phyloP scores from a whole-genome alignment of 73 alveolate genomes.

The Symbiodinium pilosum region DNA sequence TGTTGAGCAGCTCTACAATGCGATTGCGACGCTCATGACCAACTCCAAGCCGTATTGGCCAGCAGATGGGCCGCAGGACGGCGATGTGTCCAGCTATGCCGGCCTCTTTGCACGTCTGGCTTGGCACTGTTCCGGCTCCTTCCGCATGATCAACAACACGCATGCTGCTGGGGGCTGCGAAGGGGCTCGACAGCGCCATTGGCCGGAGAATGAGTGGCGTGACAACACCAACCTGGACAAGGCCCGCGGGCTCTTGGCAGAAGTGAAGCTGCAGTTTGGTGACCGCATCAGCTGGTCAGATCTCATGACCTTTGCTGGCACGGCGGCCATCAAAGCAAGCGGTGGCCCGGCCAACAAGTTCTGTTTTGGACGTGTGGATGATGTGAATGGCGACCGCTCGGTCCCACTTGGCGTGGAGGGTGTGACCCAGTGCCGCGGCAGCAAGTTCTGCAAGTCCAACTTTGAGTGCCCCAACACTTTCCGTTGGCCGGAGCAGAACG shows the following conservation, averaged over 20 bases:
- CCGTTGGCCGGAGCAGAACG: conserved; percentile 78
- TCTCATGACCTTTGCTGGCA: conserved; percentile 59
- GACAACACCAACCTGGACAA: conserved; percentile 80
- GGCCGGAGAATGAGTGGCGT: conserved; percentile 87
- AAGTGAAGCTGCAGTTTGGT: conserved; percentile 57
- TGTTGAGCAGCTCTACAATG: neutral
- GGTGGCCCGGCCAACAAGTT: conserved; percentile 54
- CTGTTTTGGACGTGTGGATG: conserved; percentile 67
- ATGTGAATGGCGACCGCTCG: conserved; percentile 31
- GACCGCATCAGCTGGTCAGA: conserved; percentile 60
- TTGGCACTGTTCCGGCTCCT: conserved; percentile 73
- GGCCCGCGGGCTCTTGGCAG: conserved; percentile 74
- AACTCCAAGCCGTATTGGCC: conserved; percentile 49
- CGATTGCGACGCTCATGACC: conserved; percentile 10
- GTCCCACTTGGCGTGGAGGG: conserved; percentile 67
- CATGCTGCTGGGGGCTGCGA: conserved; percentile 69
- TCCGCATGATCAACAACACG: conserved; percentile 53
- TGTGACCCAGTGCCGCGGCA: conserved; percentile 41
- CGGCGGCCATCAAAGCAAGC: conserved; percentile 34
- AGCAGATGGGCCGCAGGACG: conserved; percentile 80
- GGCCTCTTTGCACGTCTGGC: conserved; percentile 58
- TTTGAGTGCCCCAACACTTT: conserved; percentile 48
- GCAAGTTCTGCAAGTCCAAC: conserved; percentile 74
- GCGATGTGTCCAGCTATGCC: conserved; percentile 70
- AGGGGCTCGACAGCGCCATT: conserved; percentile 64